phyloP scores from a whole-genome alignment of 2,329 filamentous ascomycete species.

The Colletotrichum plurivorum region DNA sequence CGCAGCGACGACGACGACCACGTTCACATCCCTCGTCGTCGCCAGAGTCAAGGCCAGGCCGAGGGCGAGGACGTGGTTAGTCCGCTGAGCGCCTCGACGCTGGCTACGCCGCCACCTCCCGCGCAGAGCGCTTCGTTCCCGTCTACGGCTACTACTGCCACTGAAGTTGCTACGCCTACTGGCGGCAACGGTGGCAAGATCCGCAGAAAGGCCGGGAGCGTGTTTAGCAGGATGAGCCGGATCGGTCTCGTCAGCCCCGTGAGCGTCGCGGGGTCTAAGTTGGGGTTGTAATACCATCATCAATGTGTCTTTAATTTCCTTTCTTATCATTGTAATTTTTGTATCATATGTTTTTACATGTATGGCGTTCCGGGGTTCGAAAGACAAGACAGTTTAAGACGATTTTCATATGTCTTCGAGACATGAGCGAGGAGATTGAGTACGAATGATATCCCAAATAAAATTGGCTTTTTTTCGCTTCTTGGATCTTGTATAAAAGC shows the following conservation, averaged over 20 bases:
- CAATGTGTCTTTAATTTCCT: too few species aligned
- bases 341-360: too few species aligned
- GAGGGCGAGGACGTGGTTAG: conserved; percentile 39
- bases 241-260: conserved; percentile 36
- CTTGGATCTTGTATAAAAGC: too few species aligned
- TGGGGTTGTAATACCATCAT: neutral
- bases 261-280: conserved; percentile 11
- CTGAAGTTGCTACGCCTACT: neutral
- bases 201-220: conserved; percentile 37
- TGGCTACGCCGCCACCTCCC: neutral
- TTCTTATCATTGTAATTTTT: too few species aligned
- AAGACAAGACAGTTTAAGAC: too few species aligned
- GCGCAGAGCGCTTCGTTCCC: neutral
- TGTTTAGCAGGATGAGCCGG: conserved; percentile 37
- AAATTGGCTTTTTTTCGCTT: too few species aligned
- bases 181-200: conserved; percentile 13
- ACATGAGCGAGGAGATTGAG: too few species aligned
- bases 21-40: neutral
- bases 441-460: too few species aligned
- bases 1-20: conserved; percentile 39
- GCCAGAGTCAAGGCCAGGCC: too few species aligned
- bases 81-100: conserved; percentile 36
- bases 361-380: too few species aligned
- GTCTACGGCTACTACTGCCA: neutral
- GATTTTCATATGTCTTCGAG: too few species aligned